Evolutionary conservation across 306 rosid genomes (phyloP).

Genomic region (Vicia villosa): DNA sequence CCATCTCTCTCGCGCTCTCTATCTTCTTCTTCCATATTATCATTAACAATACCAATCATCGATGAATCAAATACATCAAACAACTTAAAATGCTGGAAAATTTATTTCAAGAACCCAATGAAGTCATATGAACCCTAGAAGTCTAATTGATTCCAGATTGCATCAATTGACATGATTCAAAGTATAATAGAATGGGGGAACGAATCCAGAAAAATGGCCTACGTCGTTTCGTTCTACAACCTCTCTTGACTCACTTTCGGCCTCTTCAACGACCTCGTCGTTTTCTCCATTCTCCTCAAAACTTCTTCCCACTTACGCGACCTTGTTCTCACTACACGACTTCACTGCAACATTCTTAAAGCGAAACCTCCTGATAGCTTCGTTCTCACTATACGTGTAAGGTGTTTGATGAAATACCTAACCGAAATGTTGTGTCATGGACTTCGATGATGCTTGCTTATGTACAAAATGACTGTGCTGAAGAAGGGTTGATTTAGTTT

Average conservation of each 20-base stretch:
- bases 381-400: slow-evolving; percentile 37
- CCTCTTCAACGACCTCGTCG: slow-evolving; percentile 42
- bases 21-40: too few species aligned
- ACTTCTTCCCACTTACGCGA: slow-evolving; percentile 60
- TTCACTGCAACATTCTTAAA: slow-evolving; percentile 65
- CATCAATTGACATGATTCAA: too few species aligned
- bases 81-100: too few species aligned
- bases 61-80: too few species aligned
- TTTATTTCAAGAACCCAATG: too few species aligned
- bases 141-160: too few species aligned
- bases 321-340: slow-evolving; percentile 41
- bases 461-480: slow-evolving; percentile 65
- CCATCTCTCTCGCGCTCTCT: too few species aligned
- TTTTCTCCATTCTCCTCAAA: slow-evolving; percentile 62
- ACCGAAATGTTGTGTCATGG: slow-evolving; percentile 66
- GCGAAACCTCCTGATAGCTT: slow-evolving; percentile 49
- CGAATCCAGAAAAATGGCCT: too few species aligned
- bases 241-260: slow-evolving; percentile 40
- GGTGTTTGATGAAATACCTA: slow-evolving; percentile 58
- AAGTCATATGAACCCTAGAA: too few species aligned
- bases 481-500: slow-evolving; percentile 56
- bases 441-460: slow-evolving; percentile 78
- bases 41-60: too few species aligned
- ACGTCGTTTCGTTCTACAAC: slow-evolving; percentile 49
- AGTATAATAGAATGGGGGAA: too few species aligned